Conservation (phyloP, 805 yeast genomes). For the Nakazawaea wickerhamii region DNA sequence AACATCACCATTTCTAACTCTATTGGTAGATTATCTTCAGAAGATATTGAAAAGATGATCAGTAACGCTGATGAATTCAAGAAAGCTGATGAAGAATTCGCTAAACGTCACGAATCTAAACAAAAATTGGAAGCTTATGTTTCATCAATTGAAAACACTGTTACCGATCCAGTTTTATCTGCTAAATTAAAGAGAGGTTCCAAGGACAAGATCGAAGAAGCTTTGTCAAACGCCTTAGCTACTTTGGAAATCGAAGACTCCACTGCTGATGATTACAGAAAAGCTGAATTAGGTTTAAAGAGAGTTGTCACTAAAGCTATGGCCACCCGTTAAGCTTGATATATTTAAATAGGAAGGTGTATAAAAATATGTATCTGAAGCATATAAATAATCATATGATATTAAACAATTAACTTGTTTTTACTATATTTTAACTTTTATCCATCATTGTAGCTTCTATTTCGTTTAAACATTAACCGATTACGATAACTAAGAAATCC, state of each 20-base stretch:
- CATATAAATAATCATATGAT: conserved; percentile 3
- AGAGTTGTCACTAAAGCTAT: conserved; percentile 99
- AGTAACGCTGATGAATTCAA: conserved; percentile 98
- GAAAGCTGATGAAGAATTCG: conserved; percentile 98
- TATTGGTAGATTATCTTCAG: conserved; percentile 95
- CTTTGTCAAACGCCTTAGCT: conserved; percentile 96
- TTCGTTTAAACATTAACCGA: too few relatives aligned
- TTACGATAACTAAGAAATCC: too few relatives aligned
- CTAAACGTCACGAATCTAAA: conserved; percentile 98
- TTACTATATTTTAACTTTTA: too few relatives aligned
- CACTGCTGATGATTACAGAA: conserved; percentile 95
- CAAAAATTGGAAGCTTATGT: conserved; percentile 99
- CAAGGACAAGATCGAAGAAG: conserved; percentile 95
- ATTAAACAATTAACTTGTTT: background rate
- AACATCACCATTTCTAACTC: conserved; percentile 99
- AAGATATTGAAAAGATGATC: conserved; percentile 98
- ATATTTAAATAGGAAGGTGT: conserved; percentile 1
- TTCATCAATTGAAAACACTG: conserved; percentile 88
- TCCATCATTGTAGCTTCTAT: too few relatives aligned
- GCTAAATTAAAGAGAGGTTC: conserved; percentile 97
- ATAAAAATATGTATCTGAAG: conserved; percentile 2
- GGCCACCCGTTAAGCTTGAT: conserved; percentile 79
- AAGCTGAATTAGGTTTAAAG: conserved; percentile 98
- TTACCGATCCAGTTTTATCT: conserved; percentile 97
- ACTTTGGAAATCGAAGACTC: conserved; percentile 97